A percentile compares a stretch with the other conserved stretches of the same genome.
These are phyloP conservation scores for Aspergillus novoparasiticus DNA, from an alignment of 2,329 filamentous ascomycete genomes.

Conservation along the genomic window DNA sequence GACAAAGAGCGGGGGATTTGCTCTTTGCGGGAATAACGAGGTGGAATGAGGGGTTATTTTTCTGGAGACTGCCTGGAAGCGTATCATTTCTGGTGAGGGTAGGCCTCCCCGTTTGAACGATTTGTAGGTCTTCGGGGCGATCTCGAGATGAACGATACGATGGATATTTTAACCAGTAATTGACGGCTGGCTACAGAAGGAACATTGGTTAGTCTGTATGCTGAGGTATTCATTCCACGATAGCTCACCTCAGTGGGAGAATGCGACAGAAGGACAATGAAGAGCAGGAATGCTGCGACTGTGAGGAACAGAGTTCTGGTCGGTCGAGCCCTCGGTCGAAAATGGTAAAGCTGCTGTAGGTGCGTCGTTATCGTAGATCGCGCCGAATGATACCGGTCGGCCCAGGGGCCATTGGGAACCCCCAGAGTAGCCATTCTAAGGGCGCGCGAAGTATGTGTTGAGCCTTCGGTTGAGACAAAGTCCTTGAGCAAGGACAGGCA, in stretches of 20 bases:
- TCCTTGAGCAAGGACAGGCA: neutral
- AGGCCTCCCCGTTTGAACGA: slow-evolving; percentile 26
- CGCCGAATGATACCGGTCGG: slow-evolving; percentile 27
- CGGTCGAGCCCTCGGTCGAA: slow-evolving; percentile 30
- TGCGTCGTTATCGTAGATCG: slow-evolving; percentile 23
- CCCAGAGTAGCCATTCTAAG: slow-evolving; percentile 31
- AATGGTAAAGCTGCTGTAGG: slow-evolving; percentile 29
- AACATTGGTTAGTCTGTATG: slow-evolving; percentile 6
- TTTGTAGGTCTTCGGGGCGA: slow-evolving; percentile 34
- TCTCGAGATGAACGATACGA: slow-evolving; percentile 33
- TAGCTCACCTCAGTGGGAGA: slow-evolving; percentile 21
- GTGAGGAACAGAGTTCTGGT: slow-evolving; percentile 26
- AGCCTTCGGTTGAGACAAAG: neutral
- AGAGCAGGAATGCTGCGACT: slow-evolving; percentile 25
- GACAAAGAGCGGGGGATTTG: slow-evolving; percentile 57
- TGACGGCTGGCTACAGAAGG: slow-evolving; percentile 23
- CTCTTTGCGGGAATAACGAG: slow-evolving; percentile 55
- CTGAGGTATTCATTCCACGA: neutral
- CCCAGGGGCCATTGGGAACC: slow-evolving; percentile 25
- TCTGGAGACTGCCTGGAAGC: slow-evolving; percentile 34
- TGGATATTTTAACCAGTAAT: slow-evolving; percentile 39
- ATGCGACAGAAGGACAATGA: slow-evolving; percentile 24
- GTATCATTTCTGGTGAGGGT: slow-evolving; percentile 28
- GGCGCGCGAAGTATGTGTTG: slow-evolving; percentile 4
- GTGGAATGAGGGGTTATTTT: slow-evolving; percentile 52